These are phyloP conservation scores for Boletales sp. DNA, from an alignment of 768 basidiomycete genomes.

Conservation along the genomic window DNA sequence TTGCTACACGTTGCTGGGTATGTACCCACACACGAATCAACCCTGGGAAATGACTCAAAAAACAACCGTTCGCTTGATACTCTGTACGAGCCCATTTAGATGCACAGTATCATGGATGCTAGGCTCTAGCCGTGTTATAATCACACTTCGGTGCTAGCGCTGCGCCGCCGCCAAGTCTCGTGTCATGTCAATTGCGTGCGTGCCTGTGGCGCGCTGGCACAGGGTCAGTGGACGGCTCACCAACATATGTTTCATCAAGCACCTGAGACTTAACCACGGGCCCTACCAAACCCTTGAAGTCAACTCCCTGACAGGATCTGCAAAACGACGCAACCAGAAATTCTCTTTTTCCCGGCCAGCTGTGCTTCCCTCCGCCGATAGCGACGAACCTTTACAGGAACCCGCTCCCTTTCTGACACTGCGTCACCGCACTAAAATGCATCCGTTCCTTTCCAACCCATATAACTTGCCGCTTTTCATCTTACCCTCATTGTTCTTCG, in stretches of 20 bases:
- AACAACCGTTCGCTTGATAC: not conserved
- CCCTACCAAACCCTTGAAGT: no score
- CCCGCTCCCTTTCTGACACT: not conserved
- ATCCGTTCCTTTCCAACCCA: not conserved
- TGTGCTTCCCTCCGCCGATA: not conserved
- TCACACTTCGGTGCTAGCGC: no score
- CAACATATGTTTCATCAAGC: no score
- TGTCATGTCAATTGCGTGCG: not conserved
- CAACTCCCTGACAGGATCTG: not conserved
- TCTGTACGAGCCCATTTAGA: not conserved
- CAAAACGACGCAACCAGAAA: not conserved
- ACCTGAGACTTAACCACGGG: no score
- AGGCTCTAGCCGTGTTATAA: no score
- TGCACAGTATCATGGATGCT: not conserved
- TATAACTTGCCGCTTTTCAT: not conserved
- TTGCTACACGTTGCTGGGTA: conserved; percentile 1
- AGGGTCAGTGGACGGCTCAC: not conserved
- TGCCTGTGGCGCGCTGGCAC: conserved; percentile 3
- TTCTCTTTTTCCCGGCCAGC: not conserved
- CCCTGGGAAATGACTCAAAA: conserved; percentile 1
- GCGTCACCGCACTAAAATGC: not conserved
- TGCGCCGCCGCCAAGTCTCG: not conserved
- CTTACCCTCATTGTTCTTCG: not conserved
- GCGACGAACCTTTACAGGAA: conserved; percentile 1
- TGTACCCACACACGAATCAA: not conserved